A percentile compares a stretch with the other conserved stretches of the same genome.
phyloP scores from a whole-genome alignment of 306 rosid genomes.

The Dalbergia cultrata region DNA sequence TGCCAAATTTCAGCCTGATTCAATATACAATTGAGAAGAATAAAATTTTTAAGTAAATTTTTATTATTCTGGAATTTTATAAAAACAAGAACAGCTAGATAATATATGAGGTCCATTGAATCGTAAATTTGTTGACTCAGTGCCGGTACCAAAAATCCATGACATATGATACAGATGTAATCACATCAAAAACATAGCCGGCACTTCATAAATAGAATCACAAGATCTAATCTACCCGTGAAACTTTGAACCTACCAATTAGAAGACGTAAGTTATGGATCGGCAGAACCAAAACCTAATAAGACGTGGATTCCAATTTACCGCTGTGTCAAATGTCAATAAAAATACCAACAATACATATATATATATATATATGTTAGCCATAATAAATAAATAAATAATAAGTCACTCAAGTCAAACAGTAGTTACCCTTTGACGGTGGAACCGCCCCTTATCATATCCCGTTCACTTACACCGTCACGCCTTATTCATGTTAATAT shows the following conservation, averaged over 20 bases:
- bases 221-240: not conserved
- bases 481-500: too few species aligned
- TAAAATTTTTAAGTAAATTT: not conserved
- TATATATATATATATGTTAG: too few species aligned
- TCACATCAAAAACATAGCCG: not conserved
- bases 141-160: not conserved
- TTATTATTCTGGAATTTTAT: constrained; percentile 2
- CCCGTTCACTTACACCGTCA: too few species aligned
- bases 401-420: not conserved
- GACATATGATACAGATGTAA: not conserved
- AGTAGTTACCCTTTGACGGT: not conserved
- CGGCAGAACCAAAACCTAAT: not conserved
- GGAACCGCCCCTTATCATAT: too few species aligned
- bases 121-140: not conserved
- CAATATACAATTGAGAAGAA: not conserved
- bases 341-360: too few species aligned
- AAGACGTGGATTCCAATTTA: not conserved
- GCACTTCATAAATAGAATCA: not conserved
- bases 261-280: not conserved
- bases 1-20: constrained; percentile 8
- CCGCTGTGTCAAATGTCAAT: not conserved
- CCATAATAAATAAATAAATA: too few species aligned
- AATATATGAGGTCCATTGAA: not conserved
- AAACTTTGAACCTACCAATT: not conserved
- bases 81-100: not conserved